Evolutionary conservation across 2,329 filamentous ascomycete genomes (phyloP), one percentile per base, ranked within the genome.

Genomic region (Ophiostoma novo-ulmi): DNA sequence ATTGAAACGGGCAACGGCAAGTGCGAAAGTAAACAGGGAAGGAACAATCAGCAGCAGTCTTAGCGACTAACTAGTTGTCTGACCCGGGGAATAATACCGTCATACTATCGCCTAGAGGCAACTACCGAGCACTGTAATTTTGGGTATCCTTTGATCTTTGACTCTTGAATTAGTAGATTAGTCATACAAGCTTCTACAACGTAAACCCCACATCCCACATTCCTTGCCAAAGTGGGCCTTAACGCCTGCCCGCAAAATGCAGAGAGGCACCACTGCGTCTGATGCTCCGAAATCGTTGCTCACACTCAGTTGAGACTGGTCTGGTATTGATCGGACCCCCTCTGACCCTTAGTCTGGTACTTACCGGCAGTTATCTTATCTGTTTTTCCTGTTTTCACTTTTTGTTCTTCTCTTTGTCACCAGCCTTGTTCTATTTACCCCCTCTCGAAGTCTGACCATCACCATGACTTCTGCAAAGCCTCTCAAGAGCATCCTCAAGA

Each of bases 401-500:
- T 44, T 13, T 58, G 14, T 48, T 58, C n/a, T 26, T 26, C 52
- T 26, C n/a, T 22, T 22, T 17, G 8, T 10, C 4, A 58, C 22
- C 22, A 58, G 52, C 52, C n/a, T 26, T 13, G 22, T 58, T 22
- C 5, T 17, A 6, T 58, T 17, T 26, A 5, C 52, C n/a, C 39
- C 39, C 39, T 44, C 58, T 36, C 58, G 31, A 35, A 17, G 31
- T 31, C 31, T 31, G 58, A 64, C 26, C 58, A 39, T 17, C 75
- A 82, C 80, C 82, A 89, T 89, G 75, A 80, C 83, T 76, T 75
- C 79, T 73, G 70, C 74, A 36, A 63, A 75, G 73, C 79, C 81
- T 67, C 80, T 81, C 31, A 89, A 87, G 75, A 82, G 87, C 73
- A 88, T 88, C 72, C 81, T 91, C 20, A 91, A 90, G 77, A 88